These are phyloP conservation scores for Tetrahymena malaccensis DNA, from an alignment of 73 alveolate genomes.

Conservation along the genomic window DNA sequence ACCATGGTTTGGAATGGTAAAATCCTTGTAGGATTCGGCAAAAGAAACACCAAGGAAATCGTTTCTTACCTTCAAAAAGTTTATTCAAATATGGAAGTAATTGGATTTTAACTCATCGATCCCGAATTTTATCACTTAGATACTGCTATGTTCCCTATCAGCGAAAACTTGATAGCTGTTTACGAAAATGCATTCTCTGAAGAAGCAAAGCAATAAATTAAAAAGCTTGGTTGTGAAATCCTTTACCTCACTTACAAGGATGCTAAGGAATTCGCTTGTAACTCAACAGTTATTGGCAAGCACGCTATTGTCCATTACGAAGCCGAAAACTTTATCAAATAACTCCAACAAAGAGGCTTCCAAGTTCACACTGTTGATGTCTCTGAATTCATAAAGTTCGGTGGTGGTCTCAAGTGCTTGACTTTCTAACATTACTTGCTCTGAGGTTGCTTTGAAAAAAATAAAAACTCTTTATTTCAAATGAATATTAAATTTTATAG, in stretches of 20 bases:
- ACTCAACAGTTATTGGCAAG: neutral
- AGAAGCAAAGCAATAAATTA: neutral
- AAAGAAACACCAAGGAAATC: neutral
- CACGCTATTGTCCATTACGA: neutral
- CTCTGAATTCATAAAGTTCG: neutral
- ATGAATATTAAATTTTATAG: neutral
- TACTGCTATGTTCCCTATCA: neutral
- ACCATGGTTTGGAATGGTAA: constrained; percentile 1
- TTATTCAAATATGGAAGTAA: neutral
- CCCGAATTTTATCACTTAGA: neutral
- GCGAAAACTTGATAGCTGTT: neutral
- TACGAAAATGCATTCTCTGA: neutral
- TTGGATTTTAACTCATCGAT: neutral
- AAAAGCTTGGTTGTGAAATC: neutral
- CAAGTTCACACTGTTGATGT: neutral
- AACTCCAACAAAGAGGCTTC: neutral
- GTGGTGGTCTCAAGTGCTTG: neutral
- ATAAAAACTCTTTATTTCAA: neutral
- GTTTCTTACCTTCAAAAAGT: neutral
- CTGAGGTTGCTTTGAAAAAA: neutral
- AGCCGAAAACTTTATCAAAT: neutral
- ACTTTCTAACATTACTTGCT: neutral
- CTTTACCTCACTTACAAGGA: neutral
- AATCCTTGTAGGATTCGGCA: neutral
- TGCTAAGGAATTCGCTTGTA: neutral